Evolutionary conservation across 2,329 filamentous ascomycete genomes (phyloP).

Genomic region (Fusarium sulawesiense): DNA sequence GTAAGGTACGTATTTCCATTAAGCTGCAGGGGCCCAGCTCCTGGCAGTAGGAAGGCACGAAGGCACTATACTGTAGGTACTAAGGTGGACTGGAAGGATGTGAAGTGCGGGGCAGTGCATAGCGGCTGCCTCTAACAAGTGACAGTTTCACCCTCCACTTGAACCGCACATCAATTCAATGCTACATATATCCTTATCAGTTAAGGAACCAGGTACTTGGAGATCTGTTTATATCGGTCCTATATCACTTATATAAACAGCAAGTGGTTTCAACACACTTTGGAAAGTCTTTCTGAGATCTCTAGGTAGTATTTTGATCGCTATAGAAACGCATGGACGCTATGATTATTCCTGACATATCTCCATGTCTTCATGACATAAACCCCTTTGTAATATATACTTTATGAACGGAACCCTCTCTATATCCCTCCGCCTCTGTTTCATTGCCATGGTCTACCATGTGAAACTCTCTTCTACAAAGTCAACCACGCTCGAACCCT

Average conservation of each 20-base stretch:
- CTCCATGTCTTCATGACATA: slow-evolving; percentile 29
- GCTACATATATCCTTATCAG: not conserved
- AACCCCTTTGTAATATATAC: slow-evolving; percentile 45
- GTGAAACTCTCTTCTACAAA: slow-evolving; percentile 84
- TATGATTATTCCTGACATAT: slow-evolving; percentile 29
- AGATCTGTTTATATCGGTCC: not conserved
- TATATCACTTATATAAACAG: not conserved
- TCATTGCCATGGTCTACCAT: slow-evolving; percentile 56
- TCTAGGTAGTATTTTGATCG: slow-evolving; percentile 20
- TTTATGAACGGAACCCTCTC: slow-evolving; percentile 41
- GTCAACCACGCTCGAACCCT: slow-evolving; percentile 74
- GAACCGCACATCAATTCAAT: not conserved
- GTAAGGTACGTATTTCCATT: slow-evolving; percentile 1
- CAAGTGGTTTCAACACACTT: not conserved
- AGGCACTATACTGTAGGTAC: not conserved
- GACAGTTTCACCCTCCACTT: not conserved
- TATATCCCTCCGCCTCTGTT: slow-evolving; percentile 12
- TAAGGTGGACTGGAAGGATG: not conserved
- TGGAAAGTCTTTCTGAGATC: slow-evolving; percentile 6
- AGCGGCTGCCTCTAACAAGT: not conserved
- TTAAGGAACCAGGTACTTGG: not conserved
- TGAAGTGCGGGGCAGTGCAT: not conserved
- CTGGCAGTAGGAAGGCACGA: not conserved
- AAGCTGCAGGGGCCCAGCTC: not conserved
- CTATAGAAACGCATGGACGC: slow-evolving; percentile 34